Base-by-base conservation (phyloP, 2,329 filamentous ascomycete species). In the Curvularia hawaiiensis region DNA sequence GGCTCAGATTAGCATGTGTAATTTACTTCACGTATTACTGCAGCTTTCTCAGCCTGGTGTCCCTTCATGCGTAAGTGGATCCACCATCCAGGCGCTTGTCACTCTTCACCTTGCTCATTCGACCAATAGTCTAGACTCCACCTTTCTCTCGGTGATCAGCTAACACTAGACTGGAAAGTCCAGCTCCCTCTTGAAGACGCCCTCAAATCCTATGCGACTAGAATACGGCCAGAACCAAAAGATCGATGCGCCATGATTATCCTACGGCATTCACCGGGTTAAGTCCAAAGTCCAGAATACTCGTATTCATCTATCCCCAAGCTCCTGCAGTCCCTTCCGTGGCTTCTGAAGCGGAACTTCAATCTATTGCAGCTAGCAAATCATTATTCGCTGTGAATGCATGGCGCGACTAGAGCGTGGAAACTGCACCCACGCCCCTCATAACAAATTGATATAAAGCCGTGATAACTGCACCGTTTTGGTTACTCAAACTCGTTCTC, bases 21-120 rank as follows among this genome's bases (percentile, higher is more conserved):
- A 72, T 72, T 63, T 70, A 63, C 35, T 44, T 16, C 41, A 56
- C 52, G 58, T 63, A 64, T 63, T 59, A 51, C 41, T 55, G 58
- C 58, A 64, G 58, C 54, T 45, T 48, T 59, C 20, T 45, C 44
- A 44, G 43, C 22, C 39, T 56, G 50, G 39, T 16, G 50, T 55
- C 50, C 54, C 57, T 64, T 58, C 51, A 57, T 63, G 62, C 69
- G 62, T 69, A 61, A 45, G 48, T 30, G 10, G 45, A 40, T n/a
- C 40, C 50, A 47, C 30, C 46, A 46, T 35, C 46, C 50, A 61
- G 50, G 38, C 52, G 43, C 50, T 16, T 30, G 47, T 59, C 51
- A 46, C 53, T 55, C 51, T 60, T 26, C 46, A 46, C 35, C 20
- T 20, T 47, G 44, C 39, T n/a, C 20, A 11, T 18, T 53, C 38